phyloP scores from a whole-genome alignment of 352 stramenopile species.

The Phytophthora pini region DNA sequence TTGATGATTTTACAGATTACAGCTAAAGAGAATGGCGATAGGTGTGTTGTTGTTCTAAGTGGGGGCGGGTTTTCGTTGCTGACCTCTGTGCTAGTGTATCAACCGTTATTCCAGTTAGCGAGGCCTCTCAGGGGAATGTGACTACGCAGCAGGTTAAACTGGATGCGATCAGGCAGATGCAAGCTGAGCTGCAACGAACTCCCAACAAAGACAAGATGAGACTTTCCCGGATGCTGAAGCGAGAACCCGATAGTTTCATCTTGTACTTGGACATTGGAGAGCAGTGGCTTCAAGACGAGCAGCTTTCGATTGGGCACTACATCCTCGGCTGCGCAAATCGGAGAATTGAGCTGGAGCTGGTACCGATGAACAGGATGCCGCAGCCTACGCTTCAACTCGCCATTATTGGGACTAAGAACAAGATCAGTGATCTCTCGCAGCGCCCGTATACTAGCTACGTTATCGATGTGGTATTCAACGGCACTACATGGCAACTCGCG shows the following conservation, averaged over 20 bases:
- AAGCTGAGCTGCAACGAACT: constrained; percentile 29
- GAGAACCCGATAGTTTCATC: constrained; percentile 58
- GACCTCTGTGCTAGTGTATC: constrained; percentile 23
- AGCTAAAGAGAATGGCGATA: constrained; percentile 32
- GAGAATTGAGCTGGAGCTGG: constrained; percentile 42
- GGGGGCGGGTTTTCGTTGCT: no score
- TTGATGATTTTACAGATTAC: constrained; percentile 48
- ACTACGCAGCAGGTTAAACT: constrained; percentile 65
- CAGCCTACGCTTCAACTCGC: constrained; percentile 63
- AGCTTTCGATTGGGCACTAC: constrained; percentile 52
- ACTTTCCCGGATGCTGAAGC: constrained; percentile 22
- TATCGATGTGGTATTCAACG: constrained; percentile 76
- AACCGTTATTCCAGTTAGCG: constrained; percentile 48
- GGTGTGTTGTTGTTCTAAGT: constrained; percentile 22
- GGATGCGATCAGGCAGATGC: constrained; percentile 61
- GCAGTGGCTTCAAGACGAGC: constrained; percentile 67
- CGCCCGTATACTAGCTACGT: constrained; percentile 73
- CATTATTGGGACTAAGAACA: constrained; percentile 75
- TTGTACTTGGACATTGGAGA: constrained; percentile 44
- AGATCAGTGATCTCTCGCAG: constrained; percentile 81
- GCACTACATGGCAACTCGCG: constrained; percentile 70
- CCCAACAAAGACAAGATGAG: constrained; percentile 12
- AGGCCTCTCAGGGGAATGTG: constrained; percentile 41
- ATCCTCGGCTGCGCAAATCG: constrained; percentile 37
- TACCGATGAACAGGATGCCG: constrained; percentile 62